These are phyloP conservation scores for Fomes fomentarius DNA, from an alignment of 1,284 basidiomycete genomes.

Conservation along the genomic window DNA sequence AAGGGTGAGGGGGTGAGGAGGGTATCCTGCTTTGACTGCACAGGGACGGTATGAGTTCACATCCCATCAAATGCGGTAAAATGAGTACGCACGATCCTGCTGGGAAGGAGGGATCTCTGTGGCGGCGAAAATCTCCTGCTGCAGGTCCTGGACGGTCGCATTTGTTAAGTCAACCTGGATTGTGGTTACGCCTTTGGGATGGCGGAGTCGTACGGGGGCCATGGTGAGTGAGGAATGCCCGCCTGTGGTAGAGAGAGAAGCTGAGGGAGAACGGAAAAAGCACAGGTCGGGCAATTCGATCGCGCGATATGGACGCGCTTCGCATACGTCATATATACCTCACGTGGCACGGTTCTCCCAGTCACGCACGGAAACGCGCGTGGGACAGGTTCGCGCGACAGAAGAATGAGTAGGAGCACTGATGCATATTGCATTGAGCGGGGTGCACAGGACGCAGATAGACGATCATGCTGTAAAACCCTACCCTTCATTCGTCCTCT, in stretches of 20 bases:
- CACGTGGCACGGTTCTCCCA: conserved; percentile 10
- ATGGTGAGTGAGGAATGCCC: conserved; percentile 36
- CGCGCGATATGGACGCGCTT: conserved; percentile 12
- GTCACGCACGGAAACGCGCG: conserved; percentile 17
- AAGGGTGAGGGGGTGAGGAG: conserved; percentile 71
- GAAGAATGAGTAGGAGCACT: too few species aligned
- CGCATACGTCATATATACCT: conserved; percentile 9
- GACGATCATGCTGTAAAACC: neutral
- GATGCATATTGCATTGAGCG: neutral
- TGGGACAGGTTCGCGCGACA: neutral
- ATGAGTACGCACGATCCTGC: conserved; percentile 67
- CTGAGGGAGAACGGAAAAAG: neutral
- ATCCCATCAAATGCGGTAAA: conserved; percentile 2
- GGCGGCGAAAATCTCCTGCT: conserved; percentile 66
- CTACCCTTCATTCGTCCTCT: conserved; percentile 1
- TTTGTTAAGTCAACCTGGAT: conserved; percentile 68
- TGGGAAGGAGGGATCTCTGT: conserved; percentile 76
- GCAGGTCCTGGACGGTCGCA: conserved; percentile 72
- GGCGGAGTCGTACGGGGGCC: conserved; percentile 74
- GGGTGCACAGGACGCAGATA: neutral
- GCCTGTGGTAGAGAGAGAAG: neutral
- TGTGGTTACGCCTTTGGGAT: conserved; percentile 82
- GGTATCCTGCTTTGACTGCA: conserved; percentile 86
- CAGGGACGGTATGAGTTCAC: neutral
- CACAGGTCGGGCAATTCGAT: conserved; percentile 5